phyloP scores from a whole-genome alignment of 2,329 filamentous ascomycete genomes.

The Neodidymelliopsis sp. region DNA sequence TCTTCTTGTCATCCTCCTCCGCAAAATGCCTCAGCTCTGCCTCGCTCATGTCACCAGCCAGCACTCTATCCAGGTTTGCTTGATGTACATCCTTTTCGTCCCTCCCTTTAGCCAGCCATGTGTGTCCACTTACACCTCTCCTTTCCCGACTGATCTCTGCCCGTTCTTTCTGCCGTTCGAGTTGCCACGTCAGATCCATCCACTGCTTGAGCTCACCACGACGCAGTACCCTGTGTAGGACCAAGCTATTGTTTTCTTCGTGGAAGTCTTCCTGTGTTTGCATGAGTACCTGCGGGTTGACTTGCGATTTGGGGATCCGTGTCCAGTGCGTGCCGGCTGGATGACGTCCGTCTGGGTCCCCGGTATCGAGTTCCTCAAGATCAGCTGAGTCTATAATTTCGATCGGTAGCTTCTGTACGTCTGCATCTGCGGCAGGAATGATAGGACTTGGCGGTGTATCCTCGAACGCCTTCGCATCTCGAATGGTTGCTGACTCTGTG shows the following conservation, averaged over 20 bases:
- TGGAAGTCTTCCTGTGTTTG: slow-evolving; percentile 27
- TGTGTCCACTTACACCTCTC: slow-evolving; percentile 7
- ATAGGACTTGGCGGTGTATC: slow-evolving; percentile 15
- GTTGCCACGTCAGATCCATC: slow-evolving; percentile 28
- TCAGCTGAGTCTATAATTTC: neutral
- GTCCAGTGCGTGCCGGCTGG: slow-evolving; percentile 27
- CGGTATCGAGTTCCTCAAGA: neutral
- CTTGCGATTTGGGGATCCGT: slow-evolving; percentile 26
- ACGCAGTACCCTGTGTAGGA: slow-evolving; percentile 26
- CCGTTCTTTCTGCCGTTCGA: slow-evolving; percentile 10
- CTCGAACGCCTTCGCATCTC: slow-evolving; percentile 2
- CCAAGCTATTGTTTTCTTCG: slow-evolving; percentile 18
- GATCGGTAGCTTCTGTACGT: neutral
- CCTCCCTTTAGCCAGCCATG: slow-evolving; percentile 40
- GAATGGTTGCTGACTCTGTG: neutral
- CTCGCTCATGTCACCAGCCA: slow-evolving; percentile 25
- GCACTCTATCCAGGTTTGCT: slow-evolving; percentile 20
- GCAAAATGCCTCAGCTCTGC: slow-evolving; percentile 20
- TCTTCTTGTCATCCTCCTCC: slow-evolving; percentile 10
- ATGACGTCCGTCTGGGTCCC: too few relatives aligned
- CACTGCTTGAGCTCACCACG: slow-evolving; percentile 25
- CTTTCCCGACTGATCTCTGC: neutral
- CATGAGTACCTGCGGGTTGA: slow-evolving; percentile 27
- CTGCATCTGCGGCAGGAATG: neutral
- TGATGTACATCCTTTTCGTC: slow-evolving; percentile 24